Evolutionary conservation across 768 basidiomycete genomes (phyloP).

Genomic region (Mycena indigotica): DNA sequence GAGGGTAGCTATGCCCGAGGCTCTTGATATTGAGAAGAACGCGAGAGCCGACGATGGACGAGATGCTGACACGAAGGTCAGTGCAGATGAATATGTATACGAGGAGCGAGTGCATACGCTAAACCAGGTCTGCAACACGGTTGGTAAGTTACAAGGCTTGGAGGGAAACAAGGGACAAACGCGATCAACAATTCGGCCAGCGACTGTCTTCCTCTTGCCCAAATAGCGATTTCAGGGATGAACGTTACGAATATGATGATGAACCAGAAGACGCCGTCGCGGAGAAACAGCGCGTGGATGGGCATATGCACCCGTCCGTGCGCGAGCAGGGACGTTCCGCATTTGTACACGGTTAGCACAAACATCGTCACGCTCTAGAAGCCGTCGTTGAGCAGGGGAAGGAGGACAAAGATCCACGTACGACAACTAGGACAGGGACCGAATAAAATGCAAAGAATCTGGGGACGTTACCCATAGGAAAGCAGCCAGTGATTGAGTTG

Average conservation of each 20-base stretch:
- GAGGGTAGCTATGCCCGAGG: background rate
- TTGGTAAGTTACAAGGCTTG: too few species aligned
- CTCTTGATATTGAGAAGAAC: constrained; percentile 19
- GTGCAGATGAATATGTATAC: background rate
- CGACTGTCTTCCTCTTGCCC: constrained; percentile 14
- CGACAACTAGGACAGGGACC: constrained; percentile 17
- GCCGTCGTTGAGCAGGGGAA: too few species aligned
- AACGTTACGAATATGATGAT: constrained; percentile 17
- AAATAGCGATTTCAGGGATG: constrained; percentile 16
- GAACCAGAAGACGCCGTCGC: constrained; percentile 21
- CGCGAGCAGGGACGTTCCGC: constrained; percentile 13
- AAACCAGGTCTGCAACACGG: constrained; percentile 11
- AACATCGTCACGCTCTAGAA: constrained; percentile 15
- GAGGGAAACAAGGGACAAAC: constrained; percentile 3
- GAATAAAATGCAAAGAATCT: constrained; percentile 22
- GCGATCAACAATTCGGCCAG: constrained; percentile 18
- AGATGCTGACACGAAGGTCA: background rate
- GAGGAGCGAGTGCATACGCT: constrained; percentile 16
- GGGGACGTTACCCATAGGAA: constrained; percentile 12
- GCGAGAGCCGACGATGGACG: constrained; percentile 18
- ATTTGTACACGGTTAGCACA: constrained; percentile 17
- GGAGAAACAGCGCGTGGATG: constrained; percentile 17
- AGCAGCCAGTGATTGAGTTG: constrained; percentile 10
- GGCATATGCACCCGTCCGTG: constrained; percentile 15
- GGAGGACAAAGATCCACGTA: background rate